phyloP scores from a whole-genome alignment of 257 asterid species.

The Solanum pinnatisectum region DNA sequence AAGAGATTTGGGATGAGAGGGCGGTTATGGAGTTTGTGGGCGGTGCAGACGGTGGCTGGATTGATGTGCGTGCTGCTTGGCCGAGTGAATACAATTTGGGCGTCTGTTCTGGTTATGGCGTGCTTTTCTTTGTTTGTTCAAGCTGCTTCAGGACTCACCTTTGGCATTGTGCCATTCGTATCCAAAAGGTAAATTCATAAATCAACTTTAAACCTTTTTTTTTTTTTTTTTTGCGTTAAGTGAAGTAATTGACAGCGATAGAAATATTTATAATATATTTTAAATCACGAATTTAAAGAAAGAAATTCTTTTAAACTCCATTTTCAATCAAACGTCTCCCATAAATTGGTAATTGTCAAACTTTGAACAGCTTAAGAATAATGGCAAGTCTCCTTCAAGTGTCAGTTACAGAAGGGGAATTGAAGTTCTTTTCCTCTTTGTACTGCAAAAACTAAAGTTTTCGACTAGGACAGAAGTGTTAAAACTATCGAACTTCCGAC shows the following conservation, averaged over 20 bases:
- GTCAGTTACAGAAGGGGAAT: not conserved
- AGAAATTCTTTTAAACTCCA: not conserved
- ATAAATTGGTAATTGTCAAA: not conserved
- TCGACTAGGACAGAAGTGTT: not conserved
- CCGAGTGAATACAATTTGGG: slow-evolving; percentile 20
- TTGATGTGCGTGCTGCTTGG: slow-evolving; percentile 33
- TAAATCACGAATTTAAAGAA: not conserved
- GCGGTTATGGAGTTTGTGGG: slow-evolving; percentile 62
- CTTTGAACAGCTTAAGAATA: not conserved
- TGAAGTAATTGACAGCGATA: not conserved
- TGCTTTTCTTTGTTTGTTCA: slow-evolving; percentile 46
- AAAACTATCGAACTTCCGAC: not conserved
- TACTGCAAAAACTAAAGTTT: not conserved
- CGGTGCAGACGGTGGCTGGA: slow-evolving; percentile 40
- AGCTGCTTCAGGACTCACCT: slow-evolving; percentile 55
- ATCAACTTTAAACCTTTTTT: not conserved
- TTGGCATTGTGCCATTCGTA: slow-evolving; percentile 69
- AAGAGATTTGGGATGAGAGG: slow-evolving; percentile 53
- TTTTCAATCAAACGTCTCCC: not conserved
- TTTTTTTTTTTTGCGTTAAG: too few relatives aligned
- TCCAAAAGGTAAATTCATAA: slow-evolving; percentile 34
- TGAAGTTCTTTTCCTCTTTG: not conserved
- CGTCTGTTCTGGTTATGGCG: slow-evolving; percentile 39
- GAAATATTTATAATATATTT: not conserved
- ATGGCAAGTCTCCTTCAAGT: not conserved